Percentiles rank a stretch among this genome's conserved stretches.
phyloP scores from a whole-genome alignment of 805 yeast species.

The Alloascoidea hylecoeti region DNA sequence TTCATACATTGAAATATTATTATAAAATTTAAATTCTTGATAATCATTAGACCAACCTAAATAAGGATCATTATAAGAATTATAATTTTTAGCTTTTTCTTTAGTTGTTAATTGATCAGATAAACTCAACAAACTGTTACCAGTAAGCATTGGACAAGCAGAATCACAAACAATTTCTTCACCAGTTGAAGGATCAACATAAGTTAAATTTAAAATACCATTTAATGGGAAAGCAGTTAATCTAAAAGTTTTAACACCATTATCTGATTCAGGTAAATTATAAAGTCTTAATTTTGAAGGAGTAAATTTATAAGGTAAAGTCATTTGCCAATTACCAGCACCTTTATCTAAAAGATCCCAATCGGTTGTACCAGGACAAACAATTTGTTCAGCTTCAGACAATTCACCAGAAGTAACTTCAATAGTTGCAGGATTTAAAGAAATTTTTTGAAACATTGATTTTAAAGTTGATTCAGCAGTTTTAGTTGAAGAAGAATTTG shows the following conservation, averaged over 20 bases:
- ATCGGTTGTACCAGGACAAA: constrained; percentile 38
- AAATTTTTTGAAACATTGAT: constrained; percentile 40
- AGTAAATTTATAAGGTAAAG: constrained; percentile 35
- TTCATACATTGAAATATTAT: constrained; percentile 43
- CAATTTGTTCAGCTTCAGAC: constrained; percentile 16
- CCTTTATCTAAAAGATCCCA: constrained; percentile 39
- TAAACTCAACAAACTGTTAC: constrained; percentile 5
- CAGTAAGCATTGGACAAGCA: constrained; percentile 60
- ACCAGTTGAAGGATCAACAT: constrained; percentile 60
- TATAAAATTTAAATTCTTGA: constrained; percentile 75
- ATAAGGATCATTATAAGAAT: not conserved
- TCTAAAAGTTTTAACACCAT: constrained; percentile 42
- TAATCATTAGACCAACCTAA: constrained; percentile 26
- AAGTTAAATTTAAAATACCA: constrained; percentile 87
- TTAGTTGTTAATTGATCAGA: not conserved
- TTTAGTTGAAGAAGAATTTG: constrained; percentile 3
- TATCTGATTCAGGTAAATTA: constrained; percentile 33
- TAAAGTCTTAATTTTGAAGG: constrained; percentile 69
- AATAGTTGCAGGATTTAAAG: constrained; percentile 36
- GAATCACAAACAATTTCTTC: constrained; percentile 63
- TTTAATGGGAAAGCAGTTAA: constrained; percentile 64
- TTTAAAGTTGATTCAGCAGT: constrained; percentile 1
- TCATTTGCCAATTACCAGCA: constrained; percentile 55
- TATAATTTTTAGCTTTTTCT: not conserved
- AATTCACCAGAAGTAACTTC: constrained; percentile 22